These are phyloP conservation scores for Juglanconis sp. DNA, from an alignment of 2,329 filamentous ascomycete genomes.

Conservation along the genomic window DNA sequence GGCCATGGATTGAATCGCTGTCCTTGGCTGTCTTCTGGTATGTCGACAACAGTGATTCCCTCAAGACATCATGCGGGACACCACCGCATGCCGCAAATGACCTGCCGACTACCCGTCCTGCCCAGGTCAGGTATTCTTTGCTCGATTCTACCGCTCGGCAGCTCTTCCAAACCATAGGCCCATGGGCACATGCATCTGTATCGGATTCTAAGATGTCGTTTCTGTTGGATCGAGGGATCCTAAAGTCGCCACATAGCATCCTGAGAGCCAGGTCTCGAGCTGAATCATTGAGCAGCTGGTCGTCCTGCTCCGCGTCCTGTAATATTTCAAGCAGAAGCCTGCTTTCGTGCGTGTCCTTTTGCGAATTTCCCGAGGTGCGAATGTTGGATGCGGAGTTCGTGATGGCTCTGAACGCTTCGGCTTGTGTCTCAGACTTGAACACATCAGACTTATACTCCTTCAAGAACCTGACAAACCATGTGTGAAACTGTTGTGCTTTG, in stretches of 20 bases:
- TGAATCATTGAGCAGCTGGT: slow-evolving; percentile 65
- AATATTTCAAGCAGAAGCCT: slow-evolving; percentile 76
- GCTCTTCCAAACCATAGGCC: slow-evolving; percentile 72
- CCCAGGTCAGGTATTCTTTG: slow-evolving; percentile 76
- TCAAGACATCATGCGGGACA: slow-evolving; percentile 57
- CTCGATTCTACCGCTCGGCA: slow-evolving; percentile 63
- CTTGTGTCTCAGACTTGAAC: slow-evolving; percentile 47
- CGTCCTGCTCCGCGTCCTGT: slow-evolving; percentile 61
- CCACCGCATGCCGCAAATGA: slow-evolving; percentile 76
- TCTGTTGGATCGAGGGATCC: slow-evolving; percentile 52
- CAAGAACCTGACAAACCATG: slow-evolving; percentile 74
- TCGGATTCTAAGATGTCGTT: slow-evolving; percentile 71
- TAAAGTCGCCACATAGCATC: slow-evolving; percentile 74
- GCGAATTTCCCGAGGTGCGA: slow-evolving; percentile 65
- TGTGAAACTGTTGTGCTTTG: slow-evolving; percentile 72
- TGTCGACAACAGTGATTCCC: slow-evolving; percentile 54
- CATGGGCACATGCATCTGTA: slow-evolving; percentile 57
- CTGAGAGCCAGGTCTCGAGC: slow-evolving; percentile 68
- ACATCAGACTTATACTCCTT: slow-evolving; percentile 54
- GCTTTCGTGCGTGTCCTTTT: slow-evolving; percentile 71
- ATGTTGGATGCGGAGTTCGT: slow-evolving; percentile 67
- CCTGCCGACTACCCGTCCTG: slow-evolving; percentile 77
- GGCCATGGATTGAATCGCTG: slow-evolving; percentile 59
- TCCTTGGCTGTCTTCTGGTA: slow-evolving; percentile 45
- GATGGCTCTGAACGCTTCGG: slow-evolving; percentile 62